Base-by-base conservation (phyloP, 345 rosid species). In the Angophora floribunda region DNA sequence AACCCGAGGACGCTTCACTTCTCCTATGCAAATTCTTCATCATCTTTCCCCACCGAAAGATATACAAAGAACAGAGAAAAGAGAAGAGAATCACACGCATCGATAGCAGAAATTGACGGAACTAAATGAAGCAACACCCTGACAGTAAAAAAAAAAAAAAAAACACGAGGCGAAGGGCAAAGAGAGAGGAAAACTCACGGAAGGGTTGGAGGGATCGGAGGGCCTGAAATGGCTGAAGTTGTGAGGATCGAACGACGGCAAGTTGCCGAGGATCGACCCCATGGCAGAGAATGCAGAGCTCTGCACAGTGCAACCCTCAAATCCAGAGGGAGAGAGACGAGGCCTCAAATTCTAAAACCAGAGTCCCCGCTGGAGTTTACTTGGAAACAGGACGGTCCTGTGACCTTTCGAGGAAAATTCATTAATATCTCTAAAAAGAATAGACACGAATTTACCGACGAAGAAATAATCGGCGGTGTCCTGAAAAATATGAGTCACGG, bases 181-280 rank as follows among this genome's bases (percentile, higher is more conserved):
- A 26, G 80, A 44, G 24, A 70, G 16, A 7, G 87, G 52, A 79
- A 87, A 50, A 91, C 95, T 89, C 86, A 97, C 99, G 87, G 96
- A 95, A 84, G 98, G 96, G 89, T 94, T 94, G 55, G 96, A 94
- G 86, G 98, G 97, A 93, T 94, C 98, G 52, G 98, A 93, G 32
- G 98, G 96, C 61, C 99, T 94, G 88, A 93, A 97, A 90, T 95
- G 98, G 94, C 95, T 94, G 91, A 96, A 97, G 91, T 96, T 97
- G 91, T 95, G 96, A 87, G 98, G 98, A 91, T 97, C 95, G 80
- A 94, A 94, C 19, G 99, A 96, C 86, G 99, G 99, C 92, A 93
- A 94, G 87, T 94, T 95, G 53, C 97, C 95, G 79, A 95, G 93
- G 90, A 93, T 90, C 89, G 97, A 95, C 89, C 96, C 97, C 99